phyloP scores from a whole-genome alignment of 1,284 basidiomycete species.

The Jaminaea rosea region DNA sequence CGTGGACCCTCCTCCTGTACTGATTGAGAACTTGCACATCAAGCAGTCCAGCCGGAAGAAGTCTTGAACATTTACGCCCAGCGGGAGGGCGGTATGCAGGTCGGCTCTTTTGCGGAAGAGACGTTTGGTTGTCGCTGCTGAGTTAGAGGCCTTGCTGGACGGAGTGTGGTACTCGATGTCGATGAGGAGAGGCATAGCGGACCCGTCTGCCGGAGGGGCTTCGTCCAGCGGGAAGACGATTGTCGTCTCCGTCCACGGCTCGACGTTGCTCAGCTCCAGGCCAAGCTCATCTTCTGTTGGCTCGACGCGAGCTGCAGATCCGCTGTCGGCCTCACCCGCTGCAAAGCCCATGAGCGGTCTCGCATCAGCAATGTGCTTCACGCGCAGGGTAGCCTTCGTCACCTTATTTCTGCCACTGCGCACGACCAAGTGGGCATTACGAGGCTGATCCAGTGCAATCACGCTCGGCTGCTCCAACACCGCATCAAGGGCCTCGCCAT shows the following conservation, averaged over 20 bases:
- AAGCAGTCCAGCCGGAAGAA: constrained; percentile 31
- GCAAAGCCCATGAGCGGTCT: constrained; percentile 1
- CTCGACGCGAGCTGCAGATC: not conserved
- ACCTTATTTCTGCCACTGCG: constrained; percentile 23
- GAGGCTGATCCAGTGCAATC: constrained; percentile 26
- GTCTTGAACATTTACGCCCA: constrained; percentile 46
- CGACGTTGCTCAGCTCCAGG: constrained; percentile 2
- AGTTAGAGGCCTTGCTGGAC: too few species aligned
- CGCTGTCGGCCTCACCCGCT: not conserved
- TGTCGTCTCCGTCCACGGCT: not conserved
- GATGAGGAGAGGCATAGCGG: not conserved
- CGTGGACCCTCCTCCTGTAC: constrained; percentile 15
- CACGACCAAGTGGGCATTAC: constrained; percentile 21
- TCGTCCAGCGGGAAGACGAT: constrained; percentile 5
- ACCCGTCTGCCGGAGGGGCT: not conserved
- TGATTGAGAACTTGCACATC: constrained; percentile 35
- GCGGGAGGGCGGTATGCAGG: constrained; percentile 24
- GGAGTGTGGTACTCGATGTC: constrained; percentile 2
- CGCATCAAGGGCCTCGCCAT: constrained; percentile 24
- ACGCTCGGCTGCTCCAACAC: constrained; percentile 10
- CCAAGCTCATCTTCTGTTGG: not conserved
- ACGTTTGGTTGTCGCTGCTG: not conserved
- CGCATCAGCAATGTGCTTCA: constrained; percentile 5
- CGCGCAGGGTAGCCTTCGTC: constrained; percentile 12
- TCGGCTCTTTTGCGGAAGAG: constrained; percentile 5